A percentile compares a stretch with the other conserved stretches of the same genome.
Evolutionary conservation across 345 rosid species (phyloP).

Genomic region (Populus davidiana): DNA sequence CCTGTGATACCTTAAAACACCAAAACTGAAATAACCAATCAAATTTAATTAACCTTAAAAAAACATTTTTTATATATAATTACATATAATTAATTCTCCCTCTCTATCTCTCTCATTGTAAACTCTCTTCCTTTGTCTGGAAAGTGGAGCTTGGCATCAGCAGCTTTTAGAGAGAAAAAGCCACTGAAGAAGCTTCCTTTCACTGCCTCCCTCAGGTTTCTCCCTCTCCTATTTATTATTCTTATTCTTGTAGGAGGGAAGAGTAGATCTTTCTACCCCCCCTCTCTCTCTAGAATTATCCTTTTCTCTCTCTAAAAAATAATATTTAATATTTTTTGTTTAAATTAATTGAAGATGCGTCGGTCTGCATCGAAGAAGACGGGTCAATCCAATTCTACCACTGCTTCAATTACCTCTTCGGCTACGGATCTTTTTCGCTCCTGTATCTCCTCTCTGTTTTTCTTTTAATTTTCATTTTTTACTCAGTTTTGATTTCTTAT

Average conservation of each 20-base stretch:
- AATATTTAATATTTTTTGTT: background rate
- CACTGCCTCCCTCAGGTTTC: background rate
- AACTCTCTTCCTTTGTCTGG: background rate
- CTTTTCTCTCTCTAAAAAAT: conserved; percentile 22
- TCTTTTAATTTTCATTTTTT: background rate
- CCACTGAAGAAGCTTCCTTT: conserved; percentile 4
- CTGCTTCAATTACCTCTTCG: conserved; percentile 50
- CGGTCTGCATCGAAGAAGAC: conserved; percentile 73
- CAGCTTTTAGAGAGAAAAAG: background rate
- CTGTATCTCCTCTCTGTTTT: conserved; percentile 34
- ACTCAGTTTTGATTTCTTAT: background rate
- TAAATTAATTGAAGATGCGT: conserved; percentile 58
- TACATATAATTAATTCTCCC: background rate
- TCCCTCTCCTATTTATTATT: background rate
- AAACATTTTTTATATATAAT: background rate
- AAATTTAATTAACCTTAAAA: background rate
- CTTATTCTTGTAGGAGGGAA: background rate
- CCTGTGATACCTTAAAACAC: background rate
- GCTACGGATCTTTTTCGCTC: conserved; percentile 92
- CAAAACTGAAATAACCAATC: background rate
- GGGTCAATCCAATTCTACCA: conserved; percentile 66
- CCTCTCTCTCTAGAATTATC: background rate
- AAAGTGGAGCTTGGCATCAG: background rate
- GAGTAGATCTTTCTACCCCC: background rate
- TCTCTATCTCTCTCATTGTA: background rate